phyloP scores from a whole-genome alignment of 352 stramenopile species.

The Phytophthora multivora region DNA sequence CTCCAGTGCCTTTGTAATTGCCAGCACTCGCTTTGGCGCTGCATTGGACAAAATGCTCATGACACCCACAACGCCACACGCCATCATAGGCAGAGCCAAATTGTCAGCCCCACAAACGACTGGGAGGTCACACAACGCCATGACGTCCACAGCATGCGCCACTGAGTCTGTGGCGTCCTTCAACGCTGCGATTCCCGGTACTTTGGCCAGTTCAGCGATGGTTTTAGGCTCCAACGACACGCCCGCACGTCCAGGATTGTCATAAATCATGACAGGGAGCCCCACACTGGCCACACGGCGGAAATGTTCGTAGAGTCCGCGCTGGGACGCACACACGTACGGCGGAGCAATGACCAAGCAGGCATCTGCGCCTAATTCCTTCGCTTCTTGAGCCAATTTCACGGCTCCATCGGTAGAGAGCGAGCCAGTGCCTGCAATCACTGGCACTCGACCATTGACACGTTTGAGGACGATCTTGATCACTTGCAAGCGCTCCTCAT shows the following conservation, averaged over 20 bases:
- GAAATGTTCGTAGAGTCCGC: conserved; percentile 93
- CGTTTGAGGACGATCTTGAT: conserved; percentile 89
- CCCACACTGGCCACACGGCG: conserved; percentile 74
- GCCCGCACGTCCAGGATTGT: conserved; percentile 95
- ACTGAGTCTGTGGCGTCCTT: conserved; percentile 96
- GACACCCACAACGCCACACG: conserved; percentile 82
- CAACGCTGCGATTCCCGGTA: conserved; percentile 94
- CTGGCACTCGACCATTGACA: conserved; percentile 79
- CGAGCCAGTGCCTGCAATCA: conserved; percentile 95
- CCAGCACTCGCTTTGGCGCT: conserved; percentile 73
- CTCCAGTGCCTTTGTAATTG: conserved; percentile 68
- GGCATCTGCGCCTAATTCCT: conserved; percentile 92
- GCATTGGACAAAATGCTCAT: conserved; percentile 90
- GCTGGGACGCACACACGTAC: conserved; percentile 97
- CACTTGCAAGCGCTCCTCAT: conserved; percentile 92
- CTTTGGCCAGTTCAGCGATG: conserved; percentile 88
- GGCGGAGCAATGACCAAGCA: conserved; percentile 96
- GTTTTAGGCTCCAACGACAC: conserved; percentile 93
- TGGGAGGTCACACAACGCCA: conserved; percentile 83
- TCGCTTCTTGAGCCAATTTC: conserved; percentile 73
- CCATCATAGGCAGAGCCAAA: conserved; percentile 86
- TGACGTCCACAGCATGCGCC: conserved; percentile 83
- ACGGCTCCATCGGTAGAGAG: conserved; percentile 85
- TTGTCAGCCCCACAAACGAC: conserved; percentile 89
- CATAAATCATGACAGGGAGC: conserved; percentile 95